Percentiles rank a stretch among this genome's conserved stretches.
Conservation (phyloP, 2,329 filamentous ascomycete genomes). For the Trichoderma gracile region DNA sequence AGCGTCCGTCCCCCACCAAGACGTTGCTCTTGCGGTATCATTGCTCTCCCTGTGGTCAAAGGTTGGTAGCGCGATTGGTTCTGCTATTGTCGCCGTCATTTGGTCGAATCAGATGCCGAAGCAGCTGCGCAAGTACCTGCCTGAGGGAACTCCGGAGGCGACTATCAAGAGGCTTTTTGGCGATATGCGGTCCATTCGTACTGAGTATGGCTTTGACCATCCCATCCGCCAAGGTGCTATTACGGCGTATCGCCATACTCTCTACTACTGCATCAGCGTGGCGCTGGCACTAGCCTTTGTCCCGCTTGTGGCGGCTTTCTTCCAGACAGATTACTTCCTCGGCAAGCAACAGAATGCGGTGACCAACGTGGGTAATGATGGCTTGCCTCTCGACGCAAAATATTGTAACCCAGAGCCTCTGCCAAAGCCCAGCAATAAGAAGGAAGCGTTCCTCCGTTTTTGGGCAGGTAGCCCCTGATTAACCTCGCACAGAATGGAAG, state of each 20-base stretch:
- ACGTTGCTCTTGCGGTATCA: constrained; percentile 40
- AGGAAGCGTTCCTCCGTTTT: constrained; percentile 34
- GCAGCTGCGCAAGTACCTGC: constrained; percentile 32
- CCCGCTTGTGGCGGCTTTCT: constrained; percentile 39
- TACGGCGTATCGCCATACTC: constrained; percentile 37
- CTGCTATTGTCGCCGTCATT: constrained; percentile 39
- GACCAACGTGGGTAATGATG: constrained; percentile 35
- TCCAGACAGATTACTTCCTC: constrained; percentile 43
- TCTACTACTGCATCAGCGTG: constrained; percentile 40
- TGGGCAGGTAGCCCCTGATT: constrained; percentile 29
- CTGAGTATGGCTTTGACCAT: constrained; percentile 36
- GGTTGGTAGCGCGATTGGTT: constrained; percentile 41
- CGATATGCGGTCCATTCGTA: constrained; percentile 38
- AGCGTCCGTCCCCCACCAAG: constrained; percentile 43
- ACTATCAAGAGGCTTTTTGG: constrained; percentile 36
- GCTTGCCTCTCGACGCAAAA: constrained; percentile 29
- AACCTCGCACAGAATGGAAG: not conserved
- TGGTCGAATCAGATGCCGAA: constrained; percentile 39
- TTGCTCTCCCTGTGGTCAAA: constrained; percentile 41
- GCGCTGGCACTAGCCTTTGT: constrained; percentile 39
- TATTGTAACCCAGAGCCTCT: constrained; percentile 29
- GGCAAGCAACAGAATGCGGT: constrained; percentile 38
- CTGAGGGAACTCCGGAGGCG: constrained; percentile 29
- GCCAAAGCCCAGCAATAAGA: constrained; percentile 30
- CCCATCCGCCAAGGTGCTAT: constrained; percentile 39